Conservation (phyloP, 164 flowering plant genomes). For the Tinospora cordifolia region DNA sequence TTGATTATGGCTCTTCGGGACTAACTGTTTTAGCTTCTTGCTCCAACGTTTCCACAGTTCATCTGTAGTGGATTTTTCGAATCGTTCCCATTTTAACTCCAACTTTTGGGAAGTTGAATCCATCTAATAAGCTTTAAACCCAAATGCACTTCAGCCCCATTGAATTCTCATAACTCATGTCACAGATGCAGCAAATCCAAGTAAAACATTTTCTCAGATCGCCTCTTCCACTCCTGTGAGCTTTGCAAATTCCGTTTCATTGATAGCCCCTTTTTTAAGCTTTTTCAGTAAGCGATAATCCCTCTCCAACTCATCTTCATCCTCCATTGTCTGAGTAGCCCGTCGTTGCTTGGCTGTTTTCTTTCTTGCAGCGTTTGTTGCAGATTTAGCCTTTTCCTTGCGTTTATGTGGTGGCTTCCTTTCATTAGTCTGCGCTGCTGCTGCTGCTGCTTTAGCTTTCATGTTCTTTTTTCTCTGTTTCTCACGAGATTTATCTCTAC, state of each 20-base stretch:
- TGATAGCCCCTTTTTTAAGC: constrained; percentile 67
- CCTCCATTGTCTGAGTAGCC: constrained; percentile 63
- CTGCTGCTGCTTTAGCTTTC: constrained; percentile 46
- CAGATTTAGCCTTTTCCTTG: constrained; percentile 25
- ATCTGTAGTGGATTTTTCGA: not conserved
- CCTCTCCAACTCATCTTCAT: constrained; percentile 64
- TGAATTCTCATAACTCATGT: not conserved
- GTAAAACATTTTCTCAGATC: constrained; percentile 25
- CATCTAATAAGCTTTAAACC: not conserved
- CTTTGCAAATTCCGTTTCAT: constrained; percentile 66
- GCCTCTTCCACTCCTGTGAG: constrained; percentile 69
- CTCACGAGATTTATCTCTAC: constrained; percentile 82
- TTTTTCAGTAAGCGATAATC: constrained; percentile 83
- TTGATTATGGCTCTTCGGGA: too few relatives aligned
- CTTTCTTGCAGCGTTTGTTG: constrained; percentile 40
- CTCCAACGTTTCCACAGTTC: not conserved
- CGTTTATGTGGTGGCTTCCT: constrained; percentile 29
- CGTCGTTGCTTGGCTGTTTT: constrained; percentile 82
- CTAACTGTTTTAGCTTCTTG: too few relatives aligned
- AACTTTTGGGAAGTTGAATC: not conserved
- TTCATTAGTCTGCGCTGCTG: constrained; percentile 24
- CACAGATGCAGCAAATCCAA: not conserved
- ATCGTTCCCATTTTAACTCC: not conserved
- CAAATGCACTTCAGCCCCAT: not conserved
- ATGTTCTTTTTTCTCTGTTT: constrained; percentile 80